phyloP scores from a whole-genome alignment of 2,329 filamentous ascomycete genomes.

The Hymenoscyphus infarciens region DNA sequence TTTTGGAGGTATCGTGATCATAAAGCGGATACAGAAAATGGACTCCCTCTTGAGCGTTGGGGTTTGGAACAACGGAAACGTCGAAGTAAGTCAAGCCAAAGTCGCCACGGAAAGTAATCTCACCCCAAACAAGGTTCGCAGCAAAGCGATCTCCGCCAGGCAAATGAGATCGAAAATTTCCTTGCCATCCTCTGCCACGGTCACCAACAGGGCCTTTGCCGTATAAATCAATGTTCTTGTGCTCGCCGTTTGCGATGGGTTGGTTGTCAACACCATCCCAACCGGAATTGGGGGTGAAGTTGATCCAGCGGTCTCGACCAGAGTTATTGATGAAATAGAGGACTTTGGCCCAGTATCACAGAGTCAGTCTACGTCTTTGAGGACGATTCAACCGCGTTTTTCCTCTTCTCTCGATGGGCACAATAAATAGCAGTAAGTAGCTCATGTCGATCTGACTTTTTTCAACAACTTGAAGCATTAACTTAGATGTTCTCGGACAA shows the following conservation, averaged over 20 bases:
- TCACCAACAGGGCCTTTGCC: neutral
- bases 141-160: neutral
- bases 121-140: neutral
- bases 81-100: neutral
- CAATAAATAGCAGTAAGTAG: too few species aligned
- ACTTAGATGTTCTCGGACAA: too few species aligned
- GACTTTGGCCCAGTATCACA: neutral
- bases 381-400: too few species aligned
- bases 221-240: neutral
- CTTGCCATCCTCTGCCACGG: neutral
- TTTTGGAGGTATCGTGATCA: neutral
- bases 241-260: neutral
- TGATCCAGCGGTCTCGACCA: neutral
- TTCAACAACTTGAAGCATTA: too few species aligned
- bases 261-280: neutral
- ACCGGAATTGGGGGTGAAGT: neutral
- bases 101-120: neutral
- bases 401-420: too few species aligned
- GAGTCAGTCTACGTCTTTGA: too few species aligned
- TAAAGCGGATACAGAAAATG: neutral
- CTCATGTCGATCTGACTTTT: too few species aligned
- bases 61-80: neutral
- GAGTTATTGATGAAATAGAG: neutral
- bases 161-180: neutral
- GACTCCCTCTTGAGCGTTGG: neutral